These are phyloP conservation scores for Lasiodiplodia gonubiensis DNA, from an alignment of 2,329 filamentous ascomycete species.

Conservation along the genomic window DNA sequence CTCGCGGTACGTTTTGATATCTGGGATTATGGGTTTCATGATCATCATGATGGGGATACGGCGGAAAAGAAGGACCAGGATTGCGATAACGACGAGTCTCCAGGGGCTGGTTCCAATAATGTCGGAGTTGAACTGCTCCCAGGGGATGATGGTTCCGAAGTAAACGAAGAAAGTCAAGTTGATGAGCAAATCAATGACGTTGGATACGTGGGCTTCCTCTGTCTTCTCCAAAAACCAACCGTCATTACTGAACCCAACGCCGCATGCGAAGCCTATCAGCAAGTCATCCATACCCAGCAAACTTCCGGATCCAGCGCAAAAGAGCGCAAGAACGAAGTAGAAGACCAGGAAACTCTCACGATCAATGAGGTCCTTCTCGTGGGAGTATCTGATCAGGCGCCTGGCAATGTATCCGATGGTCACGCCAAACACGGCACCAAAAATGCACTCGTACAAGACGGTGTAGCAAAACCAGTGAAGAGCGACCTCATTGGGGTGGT, in stretches of 20 bases:
- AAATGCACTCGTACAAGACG: slow-evolving; percentile 93
- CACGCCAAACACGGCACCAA: slow-evolving; percentile 89
- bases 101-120: slow-evolving; percentile 78
- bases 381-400: slow-evolving; percentile 86
- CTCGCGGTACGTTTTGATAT: slow-evolving; percentile 98
- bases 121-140: slow-evolving; percentile 82
- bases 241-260: slow-evolving; percentile 99
- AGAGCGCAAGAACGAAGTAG: slow-evolving; percentile 95
- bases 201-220: slow-evolving; percentile 97
- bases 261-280: slow-evolving; percentile 90
- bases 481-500: slow-evolving; percentile 70
- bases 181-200: slow-evolving; percentile 96
- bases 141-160: slow-evolving; percentile 95
- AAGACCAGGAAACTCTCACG: slow-evolving; percentile 97
- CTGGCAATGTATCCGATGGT: slow-evolving; percentile 85
- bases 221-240: slow-evolving; percentile 99
- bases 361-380: slow-evolving; percentile 85
- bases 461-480: slow-evolving; percentile 90
- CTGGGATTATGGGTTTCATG: slow-evolving; percentile 90
- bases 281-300: slow-evolving; percentile 91
- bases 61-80: slow-evolving; percentile 93
- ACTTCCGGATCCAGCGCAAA: slow-evolving; percentile 92
- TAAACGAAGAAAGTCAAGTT: slow-evolving; percentile 99
- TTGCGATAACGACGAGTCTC: slow-evolving; percentile 89
- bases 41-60: slow-evolving; percentile 93